Evolutionary conservation across 192 early-diverging fungal genomes (phyloP).

Genomic region (Dimargaris verticillata): DNA sequence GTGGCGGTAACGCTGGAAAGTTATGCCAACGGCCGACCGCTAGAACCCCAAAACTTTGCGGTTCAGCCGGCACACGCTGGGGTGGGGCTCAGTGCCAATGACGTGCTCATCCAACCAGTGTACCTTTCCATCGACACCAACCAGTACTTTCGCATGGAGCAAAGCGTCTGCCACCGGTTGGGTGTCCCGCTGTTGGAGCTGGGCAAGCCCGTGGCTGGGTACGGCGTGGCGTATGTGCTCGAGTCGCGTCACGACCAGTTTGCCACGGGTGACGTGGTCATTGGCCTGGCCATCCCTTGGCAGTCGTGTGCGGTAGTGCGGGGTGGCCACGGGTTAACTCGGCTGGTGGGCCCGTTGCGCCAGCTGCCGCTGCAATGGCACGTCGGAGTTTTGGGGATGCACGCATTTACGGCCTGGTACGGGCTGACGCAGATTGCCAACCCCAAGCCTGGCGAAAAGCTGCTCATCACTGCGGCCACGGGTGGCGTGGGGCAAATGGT

Average conservation of each 20-base stretch:
- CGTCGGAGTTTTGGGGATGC: conserved; percentile 61
- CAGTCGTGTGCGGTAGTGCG: conserved; percentile 32
- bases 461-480: conserved; percentile 67
- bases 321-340: conserved; percentile 15
- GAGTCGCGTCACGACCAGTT: conserved; percentile 38
- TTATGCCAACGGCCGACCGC: neutral
- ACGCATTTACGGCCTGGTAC: conserved; percentile 60
- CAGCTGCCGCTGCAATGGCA: conserved; percentile 31
- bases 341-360: conserved; percentile 17
- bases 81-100: neutral
- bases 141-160: conserved; percentile 49
- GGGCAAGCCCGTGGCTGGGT: conserved; percentile 41
- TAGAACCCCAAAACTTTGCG: neutral
- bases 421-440: conserved; percentile 46
- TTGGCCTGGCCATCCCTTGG: conserved; percentile 37
- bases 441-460: conserved; percentile 63
- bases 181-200: conserved; percentile 11
- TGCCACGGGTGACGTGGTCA: conserved; percentile 44
- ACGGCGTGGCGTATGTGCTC: conserved; percentile 45
- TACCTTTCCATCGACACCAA: conserved; percentile 63
- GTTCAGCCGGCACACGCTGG: no score
- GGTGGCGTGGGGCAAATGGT: conserved; percentile 57
- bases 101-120: conserved; percentile 36
- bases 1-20: neutral
- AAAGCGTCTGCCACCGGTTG: conserved; percentile 23